Evolutionary conservation across 2,329 filamentous ascomycete species (phyloP).

Genomic region (Rhynchosporium secalis): DNA sequence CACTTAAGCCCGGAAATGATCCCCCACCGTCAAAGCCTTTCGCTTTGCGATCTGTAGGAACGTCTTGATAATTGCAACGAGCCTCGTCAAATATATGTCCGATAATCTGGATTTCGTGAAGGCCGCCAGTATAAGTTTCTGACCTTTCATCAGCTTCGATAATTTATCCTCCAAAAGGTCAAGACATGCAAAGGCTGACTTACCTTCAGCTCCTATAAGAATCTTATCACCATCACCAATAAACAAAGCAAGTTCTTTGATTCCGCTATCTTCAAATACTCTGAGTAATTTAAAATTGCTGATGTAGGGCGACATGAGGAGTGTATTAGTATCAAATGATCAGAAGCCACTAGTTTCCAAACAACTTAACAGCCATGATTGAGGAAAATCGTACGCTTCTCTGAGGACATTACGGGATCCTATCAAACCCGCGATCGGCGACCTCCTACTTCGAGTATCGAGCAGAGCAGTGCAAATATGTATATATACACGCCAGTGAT

Average conservation of each 20-base stretch:
- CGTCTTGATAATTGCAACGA: not conserved
- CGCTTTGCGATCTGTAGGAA: not conserved
- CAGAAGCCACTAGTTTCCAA: not conserved
- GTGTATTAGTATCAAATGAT: conserved; percentile 8
- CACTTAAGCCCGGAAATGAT: not conserved
- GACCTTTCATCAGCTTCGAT: not conserved
- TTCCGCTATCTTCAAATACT: not conserved
- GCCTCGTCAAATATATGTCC: not conserved
- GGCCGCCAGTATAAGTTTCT: not conserved
- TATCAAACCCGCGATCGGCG: not conserved
- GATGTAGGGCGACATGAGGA: conserved; percentile 3
- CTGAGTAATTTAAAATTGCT: not conserved
- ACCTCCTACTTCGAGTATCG: not conserved
- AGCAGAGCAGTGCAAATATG: not conserved
- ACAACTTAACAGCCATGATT: conserved; percentile 14
- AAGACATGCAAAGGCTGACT: not conserved
- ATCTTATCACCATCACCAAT: conserved; percentile 7
- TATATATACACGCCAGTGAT: not conserved
- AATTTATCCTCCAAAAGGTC: not conserved
- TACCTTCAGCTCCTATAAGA: not conserved
- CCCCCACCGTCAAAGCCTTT: not conserved
- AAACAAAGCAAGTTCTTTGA: conserved; percentile 13
- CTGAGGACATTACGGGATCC: not conserved
- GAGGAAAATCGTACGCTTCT: not conserved
- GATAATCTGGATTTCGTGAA: not conserved